These are phyloP conservation scores for Diaporthe sp. DNA, from an alignment of 2,329 filamentous ascomycete genomes.

Conservation along the genomic window DNA sequence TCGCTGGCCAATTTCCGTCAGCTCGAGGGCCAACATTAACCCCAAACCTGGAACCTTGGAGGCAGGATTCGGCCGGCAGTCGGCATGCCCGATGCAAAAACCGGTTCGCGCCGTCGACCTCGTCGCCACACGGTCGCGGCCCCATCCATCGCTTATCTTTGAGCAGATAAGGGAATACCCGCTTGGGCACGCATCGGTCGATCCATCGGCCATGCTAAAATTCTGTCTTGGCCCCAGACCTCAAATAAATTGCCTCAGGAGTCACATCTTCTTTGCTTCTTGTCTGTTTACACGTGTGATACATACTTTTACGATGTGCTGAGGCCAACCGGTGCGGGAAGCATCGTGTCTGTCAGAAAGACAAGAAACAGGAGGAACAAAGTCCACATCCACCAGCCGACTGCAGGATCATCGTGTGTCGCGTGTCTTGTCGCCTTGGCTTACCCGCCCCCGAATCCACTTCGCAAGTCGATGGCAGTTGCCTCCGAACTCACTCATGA, in stretches of 20 bases:
- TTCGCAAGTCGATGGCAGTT: conserved; percentile 40
- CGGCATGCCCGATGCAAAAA: conserved; percentile 13
- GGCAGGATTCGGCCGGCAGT: conserved; percentile 28
- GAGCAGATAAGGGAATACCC: conserved; percentile 33
- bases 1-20: neutral
- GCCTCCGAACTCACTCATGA: conserved; percentile 34
- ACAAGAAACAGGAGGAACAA: neutral
- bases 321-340: conserved; percentile 41
- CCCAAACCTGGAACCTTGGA: conserved; percentile 22
- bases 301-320: conserved; percentile 39
- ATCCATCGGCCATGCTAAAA: conserved; percentile 34
- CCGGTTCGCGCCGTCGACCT: conserved; percentile 19
- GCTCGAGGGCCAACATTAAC: neutral
- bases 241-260: conserved; percentile 21
- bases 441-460: conserved; percentile 28
- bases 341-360: conserved; percentile 36
- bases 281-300: neutral
- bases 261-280: neutral
- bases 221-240: conserved; percentile 32
- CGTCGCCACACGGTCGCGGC: conserved; percentile 15
- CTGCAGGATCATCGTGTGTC: conserved; percentile 15
- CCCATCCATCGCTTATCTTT: conserved; percentile 20
- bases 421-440: conserved; percentile 25
- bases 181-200: conserved; percentile 31
- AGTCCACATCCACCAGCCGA: neutral